Percentiles rank a stretch among this genome's conserved stretches.
These are phyloP conservation scores for Mucor racemosus DNA, from an alignment of 371 early-diverging fungal genomes.

Conservation along the genomic window DNA sequence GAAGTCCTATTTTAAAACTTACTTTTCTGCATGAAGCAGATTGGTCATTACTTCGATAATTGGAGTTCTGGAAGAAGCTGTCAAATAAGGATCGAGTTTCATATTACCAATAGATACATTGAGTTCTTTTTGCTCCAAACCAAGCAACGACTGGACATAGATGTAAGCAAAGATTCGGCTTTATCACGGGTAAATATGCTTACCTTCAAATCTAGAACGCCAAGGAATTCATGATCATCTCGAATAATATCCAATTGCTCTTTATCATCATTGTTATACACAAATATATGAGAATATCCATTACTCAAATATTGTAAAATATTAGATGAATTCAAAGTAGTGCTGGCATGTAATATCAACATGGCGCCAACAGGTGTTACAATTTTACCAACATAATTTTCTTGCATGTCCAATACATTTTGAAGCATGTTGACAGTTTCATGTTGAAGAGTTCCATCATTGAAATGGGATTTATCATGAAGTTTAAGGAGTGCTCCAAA, in stretches of 20 bases:
- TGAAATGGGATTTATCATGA: constrained; percentile 63
- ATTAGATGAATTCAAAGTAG: background rate
- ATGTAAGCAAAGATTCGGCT: background rate
- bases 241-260: background rate
- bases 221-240: constrained; percentile 13
- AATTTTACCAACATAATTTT: constrained; percentile 40
- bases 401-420: constrained; percentile 66
- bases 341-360: constrained; percentile 12
- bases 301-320: constrained; percentile 4
- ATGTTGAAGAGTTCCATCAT: constrained; percentile 50
- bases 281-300: constrained; percentile 23
- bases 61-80: constrained; percentile 16
- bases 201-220: constrained; percentile 23
- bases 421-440: constrained; percentile 53
- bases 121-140: constrained; percentile 3
- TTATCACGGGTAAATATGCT: background rate
- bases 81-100: constrained; percentile 12
- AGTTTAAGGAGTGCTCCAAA: constrained; percentile 76
- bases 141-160: constrained; percentile 4
- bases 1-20: background rate
- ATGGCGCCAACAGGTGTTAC: constrained; percentile 6
- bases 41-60: constrained; percentile 5
- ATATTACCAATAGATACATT: constrained; percentile 17
- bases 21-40: constrained; percentile 6
- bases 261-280: constrained; percentile 11